Conservation (phyloP, 2,329 filamentous ascomycete genomes). For the Aaosphaeria pasadenensis region DNA sequence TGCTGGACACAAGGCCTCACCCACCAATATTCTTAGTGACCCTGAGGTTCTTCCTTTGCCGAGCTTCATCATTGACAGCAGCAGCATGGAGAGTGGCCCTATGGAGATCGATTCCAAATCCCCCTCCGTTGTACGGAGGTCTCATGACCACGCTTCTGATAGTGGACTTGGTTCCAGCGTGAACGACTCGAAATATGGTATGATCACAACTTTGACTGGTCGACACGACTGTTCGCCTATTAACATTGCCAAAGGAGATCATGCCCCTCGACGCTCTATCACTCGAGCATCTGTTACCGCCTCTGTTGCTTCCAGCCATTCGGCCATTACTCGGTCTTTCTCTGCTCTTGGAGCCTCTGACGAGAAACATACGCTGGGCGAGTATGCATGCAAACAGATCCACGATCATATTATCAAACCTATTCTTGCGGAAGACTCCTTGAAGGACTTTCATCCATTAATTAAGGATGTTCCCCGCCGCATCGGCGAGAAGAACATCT, state of each 20-base stretch:
- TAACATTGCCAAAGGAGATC: conserved; percentile 37
- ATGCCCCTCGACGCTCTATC: conserved; percentile 22
- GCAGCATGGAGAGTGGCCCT: conserved; percentile 32
- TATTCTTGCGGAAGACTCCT: conserved; percentile 67
- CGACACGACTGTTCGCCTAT: conserved; percentile 14
- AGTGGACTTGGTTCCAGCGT: conserved; percentile 86
- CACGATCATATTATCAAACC: conserved; percentile 73
- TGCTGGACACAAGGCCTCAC: conserved; percentile 31
- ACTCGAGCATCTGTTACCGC: conserved; percentile 35
- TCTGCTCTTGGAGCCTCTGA: conserved; percentile 35
- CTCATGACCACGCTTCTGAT: conserved; percentile 72
- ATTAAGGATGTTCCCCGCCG: conserved; percentile 74
- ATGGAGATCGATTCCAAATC: conserved; percentile 40
- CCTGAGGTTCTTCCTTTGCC: conserved; percentile 50
- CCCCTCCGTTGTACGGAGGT: conserved; percentile 31
- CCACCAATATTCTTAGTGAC: conserved; percentile 43
- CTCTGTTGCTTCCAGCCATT: conserved; percentile 34
- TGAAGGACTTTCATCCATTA: conserved; percentile 79
- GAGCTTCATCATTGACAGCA: conserved; percentile 41
- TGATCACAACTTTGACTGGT: conserved; percentile 17
- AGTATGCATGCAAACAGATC: conserved; percentile 72
- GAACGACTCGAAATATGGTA: conserved; percentile 51
- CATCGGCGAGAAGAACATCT: conserved; percentile 80
- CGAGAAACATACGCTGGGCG: conserved; percentile 60
- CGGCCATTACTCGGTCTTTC: conserved; percentile 45